A percentile compares a stretch with the other conserved stretches of the same genome.
Conservation (phyloP, 345 rosid genomes). For the Salix dunnii region DNA sequence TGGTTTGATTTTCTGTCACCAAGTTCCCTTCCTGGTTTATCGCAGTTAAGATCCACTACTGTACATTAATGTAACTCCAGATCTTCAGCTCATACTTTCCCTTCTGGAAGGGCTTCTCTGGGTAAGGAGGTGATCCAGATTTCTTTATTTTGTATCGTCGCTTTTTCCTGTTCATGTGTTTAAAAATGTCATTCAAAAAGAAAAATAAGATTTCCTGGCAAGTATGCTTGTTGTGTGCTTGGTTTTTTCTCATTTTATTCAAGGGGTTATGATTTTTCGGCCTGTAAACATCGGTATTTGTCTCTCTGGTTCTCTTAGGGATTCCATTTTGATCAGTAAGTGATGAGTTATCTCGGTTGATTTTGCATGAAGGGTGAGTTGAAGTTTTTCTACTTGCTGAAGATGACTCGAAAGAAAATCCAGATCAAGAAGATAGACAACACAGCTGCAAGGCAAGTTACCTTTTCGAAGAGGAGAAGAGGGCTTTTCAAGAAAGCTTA, state of each 20-base stretch:
- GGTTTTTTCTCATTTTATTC: too few relatives aligned
- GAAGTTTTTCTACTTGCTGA: background rate
- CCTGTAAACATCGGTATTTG: too few relatives aligned
- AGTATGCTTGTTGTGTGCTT: too few relatives aligned
- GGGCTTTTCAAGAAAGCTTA: constrained; percentile 47
- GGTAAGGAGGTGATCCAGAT: too few relatives aligned
- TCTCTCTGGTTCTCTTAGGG: background rate
- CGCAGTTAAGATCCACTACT: background rate
- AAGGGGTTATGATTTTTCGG: too few relatives aligned
- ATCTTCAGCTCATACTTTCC: too few relatives aligned
- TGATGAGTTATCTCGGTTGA: background rate
- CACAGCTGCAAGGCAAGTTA: constrained; percentile 39
- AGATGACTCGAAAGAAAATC: constrained; percentile 45
- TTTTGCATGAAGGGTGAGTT: background rate
- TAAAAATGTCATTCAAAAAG: too few relatives aligned
- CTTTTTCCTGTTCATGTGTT: too few relatives aligned
- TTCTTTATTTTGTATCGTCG: too few relatives aligned
- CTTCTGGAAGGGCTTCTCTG: too few relatives aligned
- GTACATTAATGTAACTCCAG: too few relatives aligned
- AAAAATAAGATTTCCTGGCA: too few relatives aligned
- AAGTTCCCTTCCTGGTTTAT: constrained; percentile 1
- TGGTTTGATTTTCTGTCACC: background rate
- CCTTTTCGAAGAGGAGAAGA: constrained; percentile 44
- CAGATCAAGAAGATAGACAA: constrained; percentile 45
- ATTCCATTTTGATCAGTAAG: background rate